Percentiles rank a stretch among this genome's conserved stretches.
Evolutionary conservation across 148 eudicot genomes (phyloP).

Genomic region (Rhododendron griersonianum): DNA sequence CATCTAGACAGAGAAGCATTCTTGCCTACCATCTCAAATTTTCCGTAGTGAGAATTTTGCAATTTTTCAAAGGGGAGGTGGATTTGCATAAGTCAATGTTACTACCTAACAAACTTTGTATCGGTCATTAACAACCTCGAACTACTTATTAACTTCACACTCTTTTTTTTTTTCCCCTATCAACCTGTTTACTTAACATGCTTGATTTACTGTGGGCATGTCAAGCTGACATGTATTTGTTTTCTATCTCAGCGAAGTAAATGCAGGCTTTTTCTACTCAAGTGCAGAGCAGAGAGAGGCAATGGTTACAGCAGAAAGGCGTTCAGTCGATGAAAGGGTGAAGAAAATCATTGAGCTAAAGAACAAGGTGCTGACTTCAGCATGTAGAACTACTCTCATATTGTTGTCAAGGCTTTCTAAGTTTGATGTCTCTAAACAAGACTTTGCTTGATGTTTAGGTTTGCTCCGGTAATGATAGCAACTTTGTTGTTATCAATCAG

Average conservation of each 20-base stretch:
- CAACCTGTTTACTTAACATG: not conserved
- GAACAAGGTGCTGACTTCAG: slow-evolving; percentile 53
- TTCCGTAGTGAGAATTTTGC: not conserved
- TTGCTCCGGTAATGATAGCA: slow-evolving; percentile 64
- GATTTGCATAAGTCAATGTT: not conserved
- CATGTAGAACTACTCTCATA: not conserved
- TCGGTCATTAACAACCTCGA: not conserved
- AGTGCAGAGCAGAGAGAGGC: slow-evolving; percentile 97
- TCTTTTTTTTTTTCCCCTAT: not conserved
- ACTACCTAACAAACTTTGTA: not conserved
- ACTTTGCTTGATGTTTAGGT: slow-evolving; percentile 42
- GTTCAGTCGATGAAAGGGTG: slow-evolving; percentile 91
- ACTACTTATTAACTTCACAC: not conserved
- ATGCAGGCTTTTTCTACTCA: slow-evolving; percentile 98
- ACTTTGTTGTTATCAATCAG: slow-evolving; percentile 86
- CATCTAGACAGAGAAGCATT: not conserved
- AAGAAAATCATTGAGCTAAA: slow-evolving; percentile 83
- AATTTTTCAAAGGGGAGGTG: not conserved
- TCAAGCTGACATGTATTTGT: slow-evolving; percentile 14
- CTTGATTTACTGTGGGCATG: not conserved
- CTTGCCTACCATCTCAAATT: not conserved
- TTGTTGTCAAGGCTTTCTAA: not conserved
- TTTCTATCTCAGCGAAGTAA: slow-evolving; percentile 68
- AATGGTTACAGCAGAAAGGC: slow-evolving; percentile 98
- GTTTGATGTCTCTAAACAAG: not conserved